These are phyloP conservation scores for Ophiostoma montium DNA, from an alignment of 2,329 filamentous ascomycete species.

Conservation along the genomic window DNA sequence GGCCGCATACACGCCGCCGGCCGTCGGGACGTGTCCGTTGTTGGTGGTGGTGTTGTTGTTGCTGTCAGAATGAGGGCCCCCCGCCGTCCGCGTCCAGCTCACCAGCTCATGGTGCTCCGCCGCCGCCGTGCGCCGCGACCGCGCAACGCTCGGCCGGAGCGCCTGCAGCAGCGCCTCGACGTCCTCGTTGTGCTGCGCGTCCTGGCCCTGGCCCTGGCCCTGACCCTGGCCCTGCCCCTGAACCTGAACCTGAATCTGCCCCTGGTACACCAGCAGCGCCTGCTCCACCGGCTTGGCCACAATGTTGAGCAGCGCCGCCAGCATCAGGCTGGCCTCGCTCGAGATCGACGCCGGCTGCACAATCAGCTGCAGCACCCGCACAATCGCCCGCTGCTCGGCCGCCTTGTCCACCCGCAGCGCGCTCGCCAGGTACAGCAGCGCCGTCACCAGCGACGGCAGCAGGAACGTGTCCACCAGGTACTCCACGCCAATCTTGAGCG, in stretches of 20 bases:
- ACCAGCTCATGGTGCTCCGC: constrained; percentile 55
- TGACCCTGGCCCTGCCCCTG: too few relatives aligned
- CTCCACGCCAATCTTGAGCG: constrained; percentile 61
- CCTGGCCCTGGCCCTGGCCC: constrained; percentile 51
- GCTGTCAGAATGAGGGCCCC: background rate
- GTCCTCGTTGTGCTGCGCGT: constrained; percentile 51
- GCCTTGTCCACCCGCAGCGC: constrained; percentile 53
- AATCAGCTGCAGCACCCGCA: constrained; percentile 60
- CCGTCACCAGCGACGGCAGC: constrained; percentile 62
- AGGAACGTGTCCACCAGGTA: constrained; percentile 70
- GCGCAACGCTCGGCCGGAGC: constrained; percentile 44
- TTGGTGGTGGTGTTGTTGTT: constrained; percentile 23
- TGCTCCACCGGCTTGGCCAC: constrained; percentile 55
- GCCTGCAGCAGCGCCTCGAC: constrained; percentile 55
- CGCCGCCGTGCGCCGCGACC: constrained; percentile 46
- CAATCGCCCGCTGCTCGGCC: constrained; percentile 50
- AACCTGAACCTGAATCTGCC: too few relatives aligned
- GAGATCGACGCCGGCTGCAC: constrained; percentile 57
- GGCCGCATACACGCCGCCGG: constrained; percentile 39
- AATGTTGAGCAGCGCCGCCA: constrained; percentile 56
- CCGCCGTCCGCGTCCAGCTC: constrained; percentile 36
- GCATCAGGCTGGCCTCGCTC: constrained; percentile 54
- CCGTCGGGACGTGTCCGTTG: constrained; percentile 26
- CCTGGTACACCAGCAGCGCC: constrained; percentile 51
- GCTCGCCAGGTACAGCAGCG: constrained; percentile 55